Base-by-base conservation (phyloP, 1,284 basidiomycete species). In the Boletus smithii region DNA sequence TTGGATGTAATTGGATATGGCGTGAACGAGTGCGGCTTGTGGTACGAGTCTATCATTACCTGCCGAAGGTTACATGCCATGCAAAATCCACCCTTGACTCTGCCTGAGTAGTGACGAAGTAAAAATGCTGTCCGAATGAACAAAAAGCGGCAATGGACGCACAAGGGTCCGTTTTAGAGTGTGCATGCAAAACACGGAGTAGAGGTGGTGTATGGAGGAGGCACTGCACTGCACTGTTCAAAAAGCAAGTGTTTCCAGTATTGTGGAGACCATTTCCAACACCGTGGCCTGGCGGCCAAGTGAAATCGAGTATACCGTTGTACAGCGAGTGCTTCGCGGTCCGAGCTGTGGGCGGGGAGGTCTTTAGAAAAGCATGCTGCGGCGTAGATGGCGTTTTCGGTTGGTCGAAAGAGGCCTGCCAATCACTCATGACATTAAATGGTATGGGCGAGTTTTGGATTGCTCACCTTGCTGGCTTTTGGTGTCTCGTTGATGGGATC, bases 161-260 rank as follows among this genome's bases (percentile, higher is more conserved):
- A 83, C 81, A 83, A 53, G 60, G 64, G 40, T 72, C 65, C 4
- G 72, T 65, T 40, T 70, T 69, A 17, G 70, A 69, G 60, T 95
- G 89, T 2, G 69, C 72, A 26, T 79, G 52, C 10, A 95, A 67
- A 30, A 89, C 69, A 53, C 81, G 78, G 24, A 97, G 76, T 16
- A 99, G 77, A 3, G 95, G 93, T 8, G 95, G 86, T 0, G 95
- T 98, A 66, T 99, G 95, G 17, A 98, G 71, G 41, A 99, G 77
- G 57, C 93, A 92, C 72, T 99, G 97, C 49, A 99, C 72, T 27
- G 89, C 91, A 55, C 92, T 94, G 69, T 99, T 99, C 59, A 97
- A 74, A 69, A 97, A 99, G 70, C 97, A 99, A 1, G 93, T 97
- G 67, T 98, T 99, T 42, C 93, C 93, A n/a, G 74, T 84, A 69